Evolutionary conservation across 805 yeast genomes (phyloP).

Genomic region (Zygosaccharomyces bailii): DNA sequence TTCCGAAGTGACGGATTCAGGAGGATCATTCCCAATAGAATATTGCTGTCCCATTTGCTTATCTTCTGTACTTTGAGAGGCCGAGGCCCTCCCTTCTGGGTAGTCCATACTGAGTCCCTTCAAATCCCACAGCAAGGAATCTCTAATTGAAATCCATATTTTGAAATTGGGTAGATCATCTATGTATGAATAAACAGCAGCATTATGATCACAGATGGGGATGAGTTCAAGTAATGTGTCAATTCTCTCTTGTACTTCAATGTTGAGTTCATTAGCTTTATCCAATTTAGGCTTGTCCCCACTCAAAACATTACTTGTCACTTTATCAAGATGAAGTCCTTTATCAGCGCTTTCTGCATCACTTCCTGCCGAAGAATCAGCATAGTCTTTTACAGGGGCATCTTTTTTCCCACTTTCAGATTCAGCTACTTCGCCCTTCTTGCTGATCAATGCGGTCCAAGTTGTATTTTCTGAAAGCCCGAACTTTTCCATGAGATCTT

Average conservation of each 20-base stretch:
- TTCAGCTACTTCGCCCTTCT: slow-evolving; percentile 13
- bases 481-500: slow-evolving; percentile 29
- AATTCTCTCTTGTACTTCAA: slow-evolving; percentile 17
- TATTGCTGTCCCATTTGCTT: not conserved
- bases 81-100: slow-evolving; percentile 2
- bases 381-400: slow-evolving; percentile 5
- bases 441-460: slow-evolving; percentile 32
- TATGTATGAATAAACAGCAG: slow-evolving; percentile 30
- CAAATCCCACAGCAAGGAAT: slow-evolving; percentile 35
- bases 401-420: slow-evolving; percentile 7
- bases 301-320: not conserved
- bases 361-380: not conserved
- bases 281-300: slow-evolving; percentile 9
- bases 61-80: slow-evolving; percentile 1
- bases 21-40: not conserved
- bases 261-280: slow-evolving; percentile 11
- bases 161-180: slow-evolving; percentile 34
- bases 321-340: not conserved
- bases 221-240: slow-evolving; percentile 28
- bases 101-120: slow-evolving; percentile 17
- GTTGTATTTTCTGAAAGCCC: slow-evolving; percentile 34
- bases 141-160: slow-evolving; percentile 34
- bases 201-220: slow-evolving; percentile 34
- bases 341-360: slow-evolving; percentile 1
- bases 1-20: slow-evolving; percentile 15